Evolutionary conservation across 768 basidiomycete genomes (phyloP).

Genomic region (Lentinula aciculospora): DNA sequence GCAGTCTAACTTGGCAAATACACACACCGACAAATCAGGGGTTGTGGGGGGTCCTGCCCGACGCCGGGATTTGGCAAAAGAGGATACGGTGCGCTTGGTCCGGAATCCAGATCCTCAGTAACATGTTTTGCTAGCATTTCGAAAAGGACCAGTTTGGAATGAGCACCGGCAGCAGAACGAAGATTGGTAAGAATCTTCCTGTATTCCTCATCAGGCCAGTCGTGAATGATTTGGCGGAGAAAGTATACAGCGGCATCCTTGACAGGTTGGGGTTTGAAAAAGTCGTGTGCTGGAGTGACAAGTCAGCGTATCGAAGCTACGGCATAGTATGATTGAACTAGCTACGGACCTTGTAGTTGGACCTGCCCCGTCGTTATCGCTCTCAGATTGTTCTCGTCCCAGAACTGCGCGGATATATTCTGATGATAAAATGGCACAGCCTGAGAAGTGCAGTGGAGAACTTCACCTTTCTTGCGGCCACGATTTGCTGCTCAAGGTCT

Average conservation of each 20-base stretch:
- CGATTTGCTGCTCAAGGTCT: conserved; percentile 23
- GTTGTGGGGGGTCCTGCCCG: too few species aligned
- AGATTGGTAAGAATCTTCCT: conserved; percentile 21
- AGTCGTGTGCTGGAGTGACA: conserved; percentile 19
- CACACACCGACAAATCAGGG: too few species aligned
- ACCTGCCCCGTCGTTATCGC: conserved; percentile 19
- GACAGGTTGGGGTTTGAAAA: conserved; percentile 24
- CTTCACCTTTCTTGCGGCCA: conserved; percentile 18
- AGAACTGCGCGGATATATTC: conserved; percentile 15
- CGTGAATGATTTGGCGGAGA: conserved; percentile 25
- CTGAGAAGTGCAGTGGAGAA: background rate
- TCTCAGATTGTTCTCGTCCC: conserved; percentile 18
- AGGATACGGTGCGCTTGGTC: background rate
- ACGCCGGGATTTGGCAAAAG: background rate
- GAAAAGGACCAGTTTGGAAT: conserved; percentile 20
- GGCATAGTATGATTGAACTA: background rate
- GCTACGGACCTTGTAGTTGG: conserved; percentile 18
- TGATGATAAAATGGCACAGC: background rate
- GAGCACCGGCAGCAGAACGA: conserved; percentile 16
- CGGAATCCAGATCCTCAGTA: background rate
- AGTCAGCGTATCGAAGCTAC: background rate
- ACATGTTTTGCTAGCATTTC: conserved; percentile 11
- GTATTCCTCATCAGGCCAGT: conserved; percentile 19
- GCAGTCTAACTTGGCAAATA: too few species aligned
- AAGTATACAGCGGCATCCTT: conserved; percentile 21